Evolutionary conservation across 2,329 filamentous ascomycete genomes (phyloP).

Genomic region (Trichophyton equinum): DNA sequence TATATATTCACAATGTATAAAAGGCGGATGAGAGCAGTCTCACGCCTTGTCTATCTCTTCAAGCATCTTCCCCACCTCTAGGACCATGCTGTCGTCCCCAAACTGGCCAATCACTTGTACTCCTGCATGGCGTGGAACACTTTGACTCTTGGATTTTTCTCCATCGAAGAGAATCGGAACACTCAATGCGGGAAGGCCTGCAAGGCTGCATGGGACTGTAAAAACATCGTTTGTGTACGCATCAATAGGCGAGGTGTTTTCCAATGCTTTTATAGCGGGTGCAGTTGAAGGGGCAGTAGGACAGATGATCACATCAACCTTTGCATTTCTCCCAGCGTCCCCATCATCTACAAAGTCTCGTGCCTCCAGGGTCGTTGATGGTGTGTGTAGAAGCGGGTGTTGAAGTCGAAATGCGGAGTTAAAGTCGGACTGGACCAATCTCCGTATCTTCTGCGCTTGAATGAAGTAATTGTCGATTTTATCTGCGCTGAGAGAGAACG

Average conservation of each 20-base stretch:
- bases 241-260: conserved; percentile 43
- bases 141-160: neutral
- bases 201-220: conserved; percentile 86
- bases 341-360: neutral
- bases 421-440: conserved; percentile 77
- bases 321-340: conserved; percentile 21
- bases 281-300: conserved; percentile 73
- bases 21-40: neutral
- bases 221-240: conserved; percentile 89
- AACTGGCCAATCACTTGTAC: conserved; percentile 39
- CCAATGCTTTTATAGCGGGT: conserved; percentile 50
- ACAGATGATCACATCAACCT: conserved; percentile 72
- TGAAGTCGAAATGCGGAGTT: conserved; percentile 57
- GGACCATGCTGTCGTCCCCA: conserved; percentile 33
- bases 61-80: conserved; percentile 27
- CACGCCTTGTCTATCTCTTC: conserved; percentile 14
- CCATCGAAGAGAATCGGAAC: conserved; percentile 44
- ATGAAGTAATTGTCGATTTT: conserved; percentile 96
- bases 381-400: conserved; percentile 48
- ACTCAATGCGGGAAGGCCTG: conserved; percentile 77
- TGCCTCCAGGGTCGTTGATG: neutral
- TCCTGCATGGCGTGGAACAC: conserved; percentile 21
- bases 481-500: conserved; percentile 77
- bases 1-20: neutral
- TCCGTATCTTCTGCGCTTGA: conserved; percentile 76